Evolutionary conservation across 75 land plant species (phyloP).

Genomic region (Azolla pinnata): DNA sequence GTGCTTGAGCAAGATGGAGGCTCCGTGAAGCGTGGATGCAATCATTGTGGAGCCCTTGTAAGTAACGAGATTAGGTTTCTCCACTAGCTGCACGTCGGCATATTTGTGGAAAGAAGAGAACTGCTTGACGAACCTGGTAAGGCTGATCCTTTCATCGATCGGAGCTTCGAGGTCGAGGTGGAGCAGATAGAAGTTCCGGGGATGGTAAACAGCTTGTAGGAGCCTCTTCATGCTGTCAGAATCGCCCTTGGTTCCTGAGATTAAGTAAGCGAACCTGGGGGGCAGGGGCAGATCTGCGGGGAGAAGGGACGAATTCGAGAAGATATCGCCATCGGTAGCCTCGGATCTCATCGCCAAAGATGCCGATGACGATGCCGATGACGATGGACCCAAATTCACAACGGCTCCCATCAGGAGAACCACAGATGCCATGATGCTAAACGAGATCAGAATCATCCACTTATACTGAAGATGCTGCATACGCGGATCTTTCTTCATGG

Average conservation of each 20-base stretch:
- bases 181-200: conserved; percentile 71
- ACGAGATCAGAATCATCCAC: neutral
- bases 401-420: neutral
- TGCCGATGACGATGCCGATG: too few relatives aligned
- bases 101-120: conserved; percentile 52
- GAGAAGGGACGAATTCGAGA: neutral
- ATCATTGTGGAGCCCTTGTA: conserved; percentile 95
- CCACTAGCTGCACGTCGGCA: conserved; percentile 74
- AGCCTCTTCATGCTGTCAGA: conserved; percentile 74
- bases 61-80: conserved; percentile 79
- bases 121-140: conserved; percentile 52
- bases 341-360: neutral
- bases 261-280: conserved; percentile 78
- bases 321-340: neutral
- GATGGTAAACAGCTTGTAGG: conserved; percentile 87
- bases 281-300: conserved; percentile 20
- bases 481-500: too few relatives aligned
- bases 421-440: neutral
- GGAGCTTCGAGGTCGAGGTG: conserved; percentile 94
- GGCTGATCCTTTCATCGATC: conserved; percentile 71
- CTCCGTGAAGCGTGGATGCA: conserved; percentile 84
- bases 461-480: neutral
- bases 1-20: conserved; percentile 71
- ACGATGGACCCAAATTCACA: neutral
- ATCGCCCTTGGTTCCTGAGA: conserved; percentile 92